Evolutionary conservation across 352 stramenopile genomes (phyloP).

Genomic region (Globisporangium perplexum): DNA sequence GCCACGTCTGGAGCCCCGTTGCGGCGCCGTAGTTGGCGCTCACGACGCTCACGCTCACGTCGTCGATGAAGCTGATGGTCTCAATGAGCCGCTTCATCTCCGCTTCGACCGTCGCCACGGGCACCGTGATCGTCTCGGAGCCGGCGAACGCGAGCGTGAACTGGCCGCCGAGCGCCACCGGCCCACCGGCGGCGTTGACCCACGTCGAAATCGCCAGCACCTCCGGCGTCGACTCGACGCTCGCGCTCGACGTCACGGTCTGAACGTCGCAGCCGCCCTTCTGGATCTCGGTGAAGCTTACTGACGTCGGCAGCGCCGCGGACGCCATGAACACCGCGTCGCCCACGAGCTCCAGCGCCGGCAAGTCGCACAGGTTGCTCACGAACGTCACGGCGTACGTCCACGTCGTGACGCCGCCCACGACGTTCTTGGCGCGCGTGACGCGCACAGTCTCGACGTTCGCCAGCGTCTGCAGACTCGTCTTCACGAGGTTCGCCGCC

Average conservation of each 20-base stretch:
- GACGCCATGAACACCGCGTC: conserved; percentile 38
- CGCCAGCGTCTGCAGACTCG: conserved; percentile 66
- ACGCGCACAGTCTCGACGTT: conserved; percentile 87
- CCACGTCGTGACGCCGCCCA: conserved; percentile 24
- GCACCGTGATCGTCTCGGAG: conserved; percentile 34
- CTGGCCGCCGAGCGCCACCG: conserved; percentile 37
- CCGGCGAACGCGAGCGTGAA: conserved; percentile 68
- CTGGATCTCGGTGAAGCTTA: conserved; percentile 59
- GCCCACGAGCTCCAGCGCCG: conserved; percentile 50
- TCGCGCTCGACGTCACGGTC: conserved; percentile 88
- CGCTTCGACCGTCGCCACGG: conserved; percentile 22
- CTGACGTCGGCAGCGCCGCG: conserved; percentile 21
- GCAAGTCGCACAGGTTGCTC: conserved; percentile 78
- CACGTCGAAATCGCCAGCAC: conserved; percentile 85
- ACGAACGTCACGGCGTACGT: conserved; percentile 87
- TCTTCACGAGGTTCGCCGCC: conserved; percentile 74
- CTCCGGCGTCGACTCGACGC: conserved; percentile 86
- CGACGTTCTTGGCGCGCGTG: conserved; percentile 34
- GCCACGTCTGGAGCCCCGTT: conserved; percentile 55
- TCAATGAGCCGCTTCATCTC: conserved; percentile 68
- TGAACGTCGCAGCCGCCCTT: conserved; percentile 93
- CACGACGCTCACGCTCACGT: conserved; percentile 56
- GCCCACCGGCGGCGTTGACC: conserved; percentile 34
- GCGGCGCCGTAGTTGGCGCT: conserved; percentile 41
- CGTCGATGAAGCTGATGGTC: conserved; percentile 65